phyloP scores from a whole-genome alignment of 768 basidiomycete species.

The Nidularia pulvinata region DNA sequence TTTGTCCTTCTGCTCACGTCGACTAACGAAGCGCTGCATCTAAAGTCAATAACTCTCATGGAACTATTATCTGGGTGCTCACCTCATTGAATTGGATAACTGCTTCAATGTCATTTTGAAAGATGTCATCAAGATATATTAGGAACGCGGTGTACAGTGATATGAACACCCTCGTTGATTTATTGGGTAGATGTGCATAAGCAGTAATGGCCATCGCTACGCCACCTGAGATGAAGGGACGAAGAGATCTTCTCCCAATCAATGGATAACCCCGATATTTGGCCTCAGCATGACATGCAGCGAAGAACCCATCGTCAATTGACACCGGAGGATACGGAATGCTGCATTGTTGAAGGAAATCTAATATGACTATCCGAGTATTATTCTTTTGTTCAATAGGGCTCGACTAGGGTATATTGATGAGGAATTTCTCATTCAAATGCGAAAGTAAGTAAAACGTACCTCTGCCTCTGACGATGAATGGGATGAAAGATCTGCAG shows the following conservation, averaged over 20 bases:
- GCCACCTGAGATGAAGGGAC: slow-evolving; percentile 26
- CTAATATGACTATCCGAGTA: background rate
- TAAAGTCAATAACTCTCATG: too few species aligned
- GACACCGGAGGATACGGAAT: background rate
- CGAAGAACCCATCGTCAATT: slow-evolving; percentile 4
- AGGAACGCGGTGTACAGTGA: slow-evolving; percentile 35
- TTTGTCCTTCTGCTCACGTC: slow-evolving; percentile 19
- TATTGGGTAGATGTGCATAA: slow-evolving; percentile 23
- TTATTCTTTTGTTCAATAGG: background rate
- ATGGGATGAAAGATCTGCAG: too few species aligned
- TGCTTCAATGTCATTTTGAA: slow-evolving; percentile 14
- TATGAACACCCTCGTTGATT: slow-evolving; percentile 27
- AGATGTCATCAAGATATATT: slow-evolving; percentile 34
- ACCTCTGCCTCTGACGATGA: too few species aligned
- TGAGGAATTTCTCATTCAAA: too few species aligned
- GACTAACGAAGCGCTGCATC: slow-evolving; percentile 15
- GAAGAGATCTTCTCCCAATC: slow-evolving; percentile 10
- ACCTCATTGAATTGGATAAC: slow-evolving; percentile 28
- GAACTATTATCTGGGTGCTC: too few species aligned
- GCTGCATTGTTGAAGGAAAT: background rate
- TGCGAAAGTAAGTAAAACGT: too few species aligned
- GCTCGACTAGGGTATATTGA: background rate
- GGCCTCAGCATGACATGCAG: slow-evolving; percentile 17
- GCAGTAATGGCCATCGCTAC: slow-evolving; percentile 20
- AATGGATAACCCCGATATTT: slow-evolving; percentile 18